A percentile compares a stretch with the other conserved stretches of the same genome.
Conservation (phyloP, 441 rosid species). For the Biscutella laevigata region DNA sequence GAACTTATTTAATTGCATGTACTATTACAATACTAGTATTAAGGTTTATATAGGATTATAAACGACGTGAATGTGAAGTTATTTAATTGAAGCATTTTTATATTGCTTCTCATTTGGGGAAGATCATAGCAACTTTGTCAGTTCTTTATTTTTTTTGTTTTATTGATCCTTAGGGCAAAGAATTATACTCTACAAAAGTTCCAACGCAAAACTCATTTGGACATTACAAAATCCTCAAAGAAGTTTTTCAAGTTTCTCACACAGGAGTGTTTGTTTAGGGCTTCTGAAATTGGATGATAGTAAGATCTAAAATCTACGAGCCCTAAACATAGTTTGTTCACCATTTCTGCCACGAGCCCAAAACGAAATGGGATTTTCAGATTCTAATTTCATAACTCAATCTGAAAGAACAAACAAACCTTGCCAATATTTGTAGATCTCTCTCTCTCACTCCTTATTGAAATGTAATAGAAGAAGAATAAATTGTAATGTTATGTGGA, state of each 20-base stretch:
- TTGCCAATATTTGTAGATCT: no score
- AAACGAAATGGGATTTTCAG: no score
- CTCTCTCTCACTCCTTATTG: no score
- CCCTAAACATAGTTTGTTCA: no score
- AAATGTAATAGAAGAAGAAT: no score
- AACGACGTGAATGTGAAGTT: not conserved
- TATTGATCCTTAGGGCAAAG: conserved; percentile 6
- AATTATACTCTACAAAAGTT: conserved; percentile 8
- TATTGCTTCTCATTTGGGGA: conserved; percentile 17
- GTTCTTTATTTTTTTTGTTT: not conserved
- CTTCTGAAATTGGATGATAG: no score
- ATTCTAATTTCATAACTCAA: no score
- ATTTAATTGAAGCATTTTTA: conserved; percentile 16
- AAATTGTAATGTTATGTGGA: no score
- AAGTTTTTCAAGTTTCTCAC: not conserved
- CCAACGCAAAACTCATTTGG: conserved; percentile 1
- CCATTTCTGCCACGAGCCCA: no score
- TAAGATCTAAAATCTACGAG: no score
- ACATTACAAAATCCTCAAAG: not conserved
- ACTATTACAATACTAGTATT: not conserved
- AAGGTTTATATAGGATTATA: conserved; percentile 3
- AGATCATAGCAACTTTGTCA: not conserved
- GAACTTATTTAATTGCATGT: not conserved
- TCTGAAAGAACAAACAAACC: no score
- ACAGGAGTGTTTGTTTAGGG: no score